Percentiles rank a stretch among this genome's conserved stretches.
phyloP scores from a whole-genome alignment of 768 basidiomycete species.

The Suillus discolor region DNA sequence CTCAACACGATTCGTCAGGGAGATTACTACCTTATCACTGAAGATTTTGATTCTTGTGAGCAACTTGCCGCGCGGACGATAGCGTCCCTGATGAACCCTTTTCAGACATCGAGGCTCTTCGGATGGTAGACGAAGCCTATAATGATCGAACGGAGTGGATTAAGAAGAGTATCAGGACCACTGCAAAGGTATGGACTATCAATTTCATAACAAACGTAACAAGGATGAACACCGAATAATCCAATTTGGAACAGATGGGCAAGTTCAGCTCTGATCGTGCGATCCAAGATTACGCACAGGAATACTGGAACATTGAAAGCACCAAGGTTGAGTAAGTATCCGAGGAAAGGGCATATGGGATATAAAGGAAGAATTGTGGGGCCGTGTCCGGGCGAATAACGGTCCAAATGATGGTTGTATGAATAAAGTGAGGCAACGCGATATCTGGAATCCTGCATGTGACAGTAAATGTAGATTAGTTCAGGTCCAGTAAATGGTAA shows the following conservation, averaged over 20 bases:
- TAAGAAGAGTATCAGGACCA: constrained; percentile 86
- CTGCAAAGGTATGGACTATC: constrained; percentile 57
- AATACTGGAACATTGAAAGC: constrained; percentile 78
- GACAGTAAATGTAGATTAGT: constrained; percentile 16
- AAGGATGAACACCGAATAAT: not conserved
- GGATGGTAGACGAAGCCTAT: constrained; percentile 90
- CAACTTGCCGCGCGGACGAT: constrained; percentile 9
- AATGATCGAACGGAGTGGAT: constrained; percentile 84
- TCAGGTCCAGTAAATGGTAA: constrained; percentile 11
- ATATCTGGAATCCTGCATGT: constrained; percentile 20
- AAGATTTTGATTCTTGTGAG: constrained; percentile 94
- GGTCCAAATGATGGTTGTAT: constrained; percentile 13
- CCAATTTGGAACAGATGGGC: constrained; percentile 66
- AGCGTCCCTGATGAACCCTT: not conserved
- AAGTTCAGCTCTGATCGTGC: constrained; percentile 96
- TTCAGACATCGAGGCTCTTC: constrained; percentile 77
- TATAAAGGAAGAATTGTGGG: not conserved
- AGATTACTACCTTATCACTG: constrained; percentile 81
- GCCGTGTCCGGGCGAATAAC: not conserved
- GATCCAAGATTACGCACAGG: constrained; percentile 90
- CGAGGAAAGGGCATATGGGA: constrained; percentile 1
- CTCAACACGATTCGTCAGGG: constrained; percentile 76
- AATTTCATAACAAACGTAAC: not conserved
- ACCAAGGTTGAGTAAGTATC: constrained; percentile 30
- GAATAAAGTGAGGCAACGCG: constrained; percentile 11